Conservation (phyloP, 805 yeast genomes). For the Ogataea henricii region DNA sequence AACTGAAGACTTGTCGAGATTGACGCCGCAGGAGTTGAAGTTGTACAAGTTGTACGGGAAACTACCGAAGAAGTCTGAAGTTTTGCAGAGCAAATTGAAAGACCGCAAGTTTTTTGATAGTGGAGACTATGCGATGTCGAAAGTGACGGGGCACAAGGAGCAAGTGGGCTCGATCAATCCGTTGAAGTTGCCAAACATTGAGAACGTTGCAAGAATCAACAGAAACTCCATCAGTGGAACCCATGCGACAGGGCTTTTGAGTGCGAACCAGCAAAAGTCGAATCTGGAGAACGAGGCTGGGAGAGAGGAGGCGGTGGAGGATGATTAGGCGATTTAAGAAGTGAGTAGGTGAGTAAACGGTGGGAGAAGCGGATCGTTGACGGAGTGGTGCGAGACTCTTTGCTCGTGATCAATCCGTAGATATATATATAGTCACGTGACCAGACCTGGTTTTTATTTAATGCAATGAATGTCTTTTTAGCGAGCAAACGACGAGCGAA, state of each 20-base stretch:
- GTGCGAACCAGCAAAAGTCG: constrained; percentile 56
- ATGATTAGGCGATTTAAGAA: too few species aligned
- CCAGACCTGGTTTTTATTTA: background rate
- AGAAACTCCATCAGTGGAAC: constrained; percentile 59
- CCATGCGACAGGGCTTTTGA: constrained; percentile 33
- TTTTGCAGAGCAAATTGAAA: constrained; percentile 72
- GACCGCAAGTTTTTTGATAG: constrained; percentile 92
- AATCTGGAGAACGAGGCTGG: constrained; percentile 54
- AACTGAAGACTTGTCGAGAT: constrained; percentile 51
- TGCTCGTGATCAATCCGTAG: too few species aligned
- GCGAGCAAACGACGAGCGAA: too few species aligned
- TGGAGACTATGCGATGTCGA: constrained; percentile 89
- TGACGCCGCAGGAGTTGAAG: constrained; percentile 78
- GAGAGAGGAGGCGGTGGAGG: constrained; percentile 25
- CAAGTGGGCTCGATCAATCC: constrained; percentile 36
- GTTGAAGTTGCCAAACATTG: constrained; percentile 54
- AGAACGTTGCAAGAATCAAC: constrained; percentile 59
- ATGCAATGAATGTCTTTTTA: background rate
- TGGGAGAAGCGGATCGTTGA: too few species aligned
- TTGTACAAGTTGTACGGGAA: constrained; percentile 82
- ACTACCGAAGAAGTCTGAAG: constrained; percentile 77
- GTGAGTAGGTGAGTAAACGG: too few species aligned
- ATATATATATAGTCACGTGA: background rate
- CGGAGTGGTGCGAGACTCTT: too few species aligned
- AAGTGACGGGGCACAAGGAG: constrained; percentile 51